Evolutionary conservation across 2,329 filamentous ascomycete species (phyloP).

Genomic region (Teratosphaeria pseudoeucalypti): DNA sequence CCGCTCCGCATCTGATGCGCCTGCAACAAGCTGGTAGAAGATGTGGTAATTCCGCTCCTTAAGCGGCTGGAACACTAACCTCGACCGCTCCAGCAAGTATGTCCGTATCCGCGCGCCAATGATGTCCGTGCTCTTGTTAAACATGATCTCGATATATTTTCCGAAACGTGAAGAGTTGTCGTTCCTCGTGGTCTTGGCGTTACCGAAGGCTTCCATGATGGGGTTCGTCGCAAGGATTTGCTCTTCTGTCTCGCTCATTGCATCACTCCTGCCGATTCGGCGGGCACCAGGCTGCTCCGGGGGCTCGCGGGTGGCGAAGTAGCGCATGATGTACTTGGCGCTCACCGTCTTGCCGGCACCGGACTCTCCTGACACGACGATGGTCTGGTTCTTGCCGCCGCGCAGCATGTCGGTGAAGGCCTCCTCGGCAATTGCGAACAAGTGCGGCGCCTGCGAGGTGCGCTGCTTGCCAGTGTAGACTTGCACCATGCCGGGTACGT

Average conservation of each 20-base stretch:
- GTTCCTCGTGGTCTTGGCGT: constrained; percentile 98
- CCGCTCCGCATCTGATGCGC: constrained; percentile 73
- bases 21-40: constrained; percentile 93
- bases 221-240: constrained; percentile 97
- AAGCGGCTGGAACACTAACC: constrained; percentile 90
- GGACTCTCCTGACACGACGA: constrained; percentile 98
- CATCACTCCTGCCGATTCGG: constrained; percentile 60
- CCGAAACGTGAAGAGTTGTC: constrained; percentile 98
- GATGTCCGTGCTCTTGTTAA: constrained; percentile 87
- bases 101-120: constrained; percentile 96
- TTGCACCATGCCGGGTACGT: constrained; percentile 99
- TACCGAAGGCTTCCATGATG: constrained; percentile 99
- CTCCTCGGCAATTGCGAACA: constrained; percentile 98
- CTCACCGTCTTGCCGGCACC: constrained; percentile 98
- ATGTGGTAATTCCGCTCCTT: constrained; percentile 99
- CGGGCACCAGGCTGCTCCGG: constrained; percentile 75
- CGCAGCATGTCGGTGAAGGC: constrained; percentile 98
- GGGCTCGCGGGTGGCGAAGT: constrained; percentile 94
- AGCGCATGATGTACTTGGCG: constrained; percentile 99
- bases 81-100: constrained; percentile 87
- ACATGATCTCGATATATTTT: constrained; percentile 99
- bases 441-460: constrained; percentile 90
- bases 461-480: constrained; percentile 96
- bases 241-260: constrained; percentile 97
- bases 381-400: constrained; percentile 91